A percentile compares a stretch with the other conserved stretches of the same genome.
Evolutionary conservation across 2,329 filamentous ascomycete species (phyloP).

Genomic region (Didymella sp.): DNA sequence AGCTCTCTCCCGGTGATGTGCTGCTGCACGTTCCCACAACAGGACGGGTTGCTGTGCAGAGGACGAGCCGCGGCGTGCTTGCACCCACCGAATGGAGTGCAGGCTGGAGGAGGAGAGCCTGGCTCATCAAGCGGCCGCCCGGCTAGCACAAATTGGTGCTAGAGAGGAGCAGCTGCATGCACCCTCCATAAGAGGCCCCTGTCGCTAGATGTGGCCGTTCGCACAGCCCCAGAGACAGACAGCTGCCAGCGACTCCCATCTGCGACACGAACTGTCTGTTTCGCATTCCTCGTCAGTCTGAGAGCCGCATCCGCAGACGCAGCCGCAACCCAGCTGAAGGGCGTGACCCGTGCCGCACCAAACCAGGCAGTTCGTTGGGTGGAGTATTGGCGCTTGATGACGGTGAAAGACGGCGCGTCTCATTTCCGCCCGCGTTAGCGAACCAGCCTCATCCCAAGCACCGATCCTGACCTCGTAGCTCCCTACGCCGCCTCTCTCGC

Average conservation of each 20-base stretch:
- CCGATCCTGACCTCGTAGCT: constrained; percentile 37
- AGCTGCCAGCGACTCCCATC: constrained; percentile 13
- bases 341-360: constrained; percentile 15
- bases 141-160: constrained; percentile 35
- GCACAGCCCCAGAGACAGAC: constrained; percentile 28
- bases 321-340: constrained; percentile 18
- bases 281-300: constrained; percentile 14
- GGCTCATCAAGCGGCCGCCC: constrained; percentile 25
- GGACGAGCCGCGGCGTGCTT: constrained; percentile 8
- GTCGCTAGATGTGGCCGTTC: constrained; percentile 28
- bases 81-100: constrained; percentile 23
- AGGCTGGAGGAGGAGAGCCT: constrained; percentile 30
- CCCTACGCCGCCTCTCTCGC: constrained; percentile 31
- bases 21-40: constrained; percentile 4
- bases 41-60: constrained; percentile 1
- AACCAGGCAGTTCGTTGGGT: constrained; percentile 25
- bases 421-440: constrained; percentile 48
- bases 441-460: constrained; percentile 47
- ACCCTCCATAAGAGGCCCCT: constrained; percentile 35
- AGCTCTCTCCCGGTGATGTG: constrained; percentile 7
- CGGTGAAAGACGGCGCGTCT: constrained; percentile 42
- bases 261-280: constrained; percentile 13
- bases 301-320: constrained; percentile 22
- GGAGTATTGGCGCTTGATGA: constrained; percentile 37
- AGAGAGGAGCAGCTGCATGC: constrained; percentile 32